phyloP scores from a whole-genome alignment of 768 basidiomycete species.

The Macrolepiota albuminosa region DNA sequence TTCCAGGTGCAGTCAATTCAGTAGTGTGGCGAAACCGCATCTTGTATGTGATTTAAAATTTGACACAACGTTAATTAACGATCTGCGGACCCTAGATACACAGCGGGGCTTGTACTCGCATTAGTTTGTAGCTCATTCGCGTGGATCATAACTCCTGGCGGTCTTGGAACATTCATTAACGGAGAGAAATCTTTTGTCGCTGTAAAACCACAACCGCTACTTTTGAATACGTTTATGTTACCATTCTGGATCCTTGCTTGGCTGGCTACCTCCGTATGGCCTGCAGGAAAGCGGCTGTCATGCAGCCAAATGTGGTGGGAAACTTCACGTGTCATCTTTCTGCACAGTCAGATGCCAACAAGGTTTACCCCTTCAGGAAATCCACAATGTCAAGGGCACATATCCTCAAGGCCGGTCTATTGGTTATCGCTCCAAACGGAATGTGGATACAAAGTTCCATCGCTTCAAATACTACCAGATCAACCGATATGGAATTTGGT shows the following conservation, averaged over 20 bases:
- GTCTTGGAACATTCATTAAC: background rate
- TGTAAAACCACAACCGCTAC: background rate
- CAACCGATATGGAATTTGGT: conserved; percentile 7
- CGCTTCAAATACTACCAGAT: conserved; percentile 3
- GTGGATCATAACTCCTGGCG: background rate
- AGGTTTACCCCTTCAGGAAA: background rate
- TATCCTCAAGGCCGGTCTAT: conserved; percentile 5
- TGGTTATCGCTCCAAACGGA: conserved; percentile 7
- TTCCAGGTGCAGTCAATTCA: background rate
- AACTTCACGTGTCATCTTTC: background rate
- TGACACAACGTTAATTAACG: background rate
- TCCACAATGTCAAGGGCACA: conserved; percentile 1
- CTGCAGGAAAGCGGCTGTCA: background rate
- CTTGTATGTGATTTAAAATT: background rate
- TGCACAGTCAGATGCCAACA: background rate
- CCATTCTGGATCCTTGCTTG: conserved; percentile 9
- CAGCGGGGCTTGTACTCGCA: background rate
- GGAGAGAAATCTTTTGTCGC: background rate
- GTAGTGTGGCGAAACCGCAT: background rate
- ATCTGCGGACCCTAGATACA: background rate
- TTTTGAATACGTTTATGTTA: conserved; percentile 1
- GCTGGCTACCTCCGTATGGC: conserved; percentile 7
- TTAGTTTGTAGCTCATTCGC: background rate
- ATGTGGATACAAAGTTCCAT: conserved; percentile 10
- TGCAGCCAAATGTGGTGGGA: background rate